Evolutionary conservation across 208 protist genomes (phyloP), one percentile per base, ranked within the genome.

Genomic region (Endotrypanum monterogeii): DNA sequence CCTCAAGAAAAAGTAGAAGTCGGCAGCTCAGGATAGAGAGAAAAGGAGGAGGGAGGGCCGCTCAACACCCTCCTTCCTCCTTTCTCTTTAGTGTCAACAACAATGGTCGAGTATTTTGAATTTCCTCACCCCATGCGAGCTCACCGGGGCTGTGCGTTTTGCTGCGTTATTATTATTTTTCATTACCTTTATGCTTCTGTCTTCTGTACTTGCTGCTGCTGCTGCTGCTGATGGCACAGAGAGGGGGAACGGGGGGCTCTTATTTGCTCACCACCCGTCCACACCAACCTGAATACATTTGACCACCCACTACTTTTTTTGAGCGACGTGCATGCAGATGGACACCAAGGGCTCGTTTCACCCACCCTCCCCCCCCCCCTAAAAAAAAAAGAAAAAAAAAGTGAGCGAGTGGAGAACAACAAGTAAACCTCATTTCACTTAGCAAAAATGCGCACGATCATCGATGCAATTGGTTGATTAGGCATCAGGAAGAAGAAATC

Each of bases 1-100:
- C 7, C 62, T 80, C 57, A 82, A 76, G 28, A 87, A 78, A 37
- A 69, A 56, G 50, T 58, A 39, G 32, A 48, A 23, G 44, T 48
- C 12, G 44, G 44, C 44, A 48, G 44, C n/a, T n/a, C n/a, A n/a
- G n/a, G n/a, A n/a, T n/a, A n/a, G n/a, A n/a, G n/a, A n/a, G n/a
- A n/a, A n/a, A n/a, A n/a, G n/a, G n/a, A n/a, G n/a, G n/a, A n/a
- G n/a, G n/a, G n/a, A n/a, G n/a, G n/a, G n/a, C n/a, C n/a, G n/a
- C n/a, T n/a, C n/a, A n/a, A n/a, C n/a, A n/a, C n/a, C n/a, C n/a
- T n/a, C n/a, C n/a, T n/a, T n/a, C n/a, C n/a, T n/a, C n/a, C n/a
- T n/a, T n/a, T n/a, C n/a, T n/a, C n/a, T n/a, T n/a, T n/a, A n/a
- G n/a, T n/a, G n/a, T n/a, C n/a, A n/a, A n/a, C n/a, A n/a, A n/a